Percentiles rank a stretch among this genome's conserved stretches.
These are phyloP conservation scores for Cicer bijugum DNA, from an alignment of 306 rosid genomes.

Conservation along the genomic window DNA sequence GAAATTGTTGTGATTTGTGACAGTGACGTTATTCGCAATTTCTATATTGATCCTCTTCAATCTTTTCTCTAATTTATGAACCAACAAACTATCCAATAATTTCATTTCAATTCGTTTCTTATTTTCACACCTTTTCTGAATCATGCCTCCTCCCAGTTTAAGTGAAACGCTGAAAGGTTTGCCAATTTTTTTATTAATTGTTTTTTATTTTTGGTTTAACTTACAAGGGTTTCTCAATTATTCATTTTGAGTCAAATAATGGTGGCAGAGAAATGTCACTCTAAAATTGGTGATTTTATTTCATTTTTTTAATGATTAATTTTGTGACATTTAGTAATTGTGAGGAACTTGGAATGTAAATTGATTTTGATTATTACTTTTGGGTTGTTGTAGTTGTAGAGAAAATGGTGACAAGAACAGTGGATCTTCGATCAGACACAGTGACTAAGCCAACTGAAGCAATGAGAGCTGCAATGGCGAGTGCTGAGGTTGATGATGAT, in stretches of 20 bases:
- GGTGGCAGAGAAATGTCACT: constrained; percentile 46
- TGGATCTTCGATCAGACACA: constrained; percentile 89
- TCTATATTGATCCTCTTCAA: background rate
- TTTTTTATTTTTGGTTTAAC: no score
- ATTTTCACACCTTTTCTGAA: no score
- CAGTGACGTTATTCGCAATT: background rate
- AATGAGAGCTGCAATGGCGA: constrained; percentile 86
- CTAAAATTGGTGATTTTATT: constrained; percentile 35
- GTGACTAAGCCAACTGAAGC: constrained; percentile 85
- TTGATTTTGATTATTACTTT: constrained; percentile 21
- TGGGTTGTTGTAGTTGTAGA: constrained; percentile 42
- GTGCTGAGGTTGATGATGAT: constrained; percentile 91
- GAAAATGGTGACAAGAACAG: constrained; percentile 70
- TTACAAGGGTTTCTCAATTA: background rate
- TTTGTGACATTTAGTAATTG: background rate
- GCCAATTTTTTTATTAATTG: background rate
- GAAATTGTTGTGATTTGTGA: background rate
- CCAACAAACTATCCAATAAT: background rate
- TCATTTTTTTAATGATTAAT: background rate
- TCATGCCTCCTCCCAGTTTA: constrained; percentile 29
- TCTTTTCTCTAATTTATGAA: background rate
- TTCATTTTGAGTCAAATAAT: constrained; percentile 40
- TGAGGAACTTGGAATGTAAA: constrained; percentile 10
- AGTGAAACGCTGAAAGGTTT: constrained; percentile 26
- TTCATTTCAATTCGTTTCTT: background rate